phyloP scores from a whole-genome alignment of 768 basidiomycete genomes.

The Pulveroboletus frians region DNA sequence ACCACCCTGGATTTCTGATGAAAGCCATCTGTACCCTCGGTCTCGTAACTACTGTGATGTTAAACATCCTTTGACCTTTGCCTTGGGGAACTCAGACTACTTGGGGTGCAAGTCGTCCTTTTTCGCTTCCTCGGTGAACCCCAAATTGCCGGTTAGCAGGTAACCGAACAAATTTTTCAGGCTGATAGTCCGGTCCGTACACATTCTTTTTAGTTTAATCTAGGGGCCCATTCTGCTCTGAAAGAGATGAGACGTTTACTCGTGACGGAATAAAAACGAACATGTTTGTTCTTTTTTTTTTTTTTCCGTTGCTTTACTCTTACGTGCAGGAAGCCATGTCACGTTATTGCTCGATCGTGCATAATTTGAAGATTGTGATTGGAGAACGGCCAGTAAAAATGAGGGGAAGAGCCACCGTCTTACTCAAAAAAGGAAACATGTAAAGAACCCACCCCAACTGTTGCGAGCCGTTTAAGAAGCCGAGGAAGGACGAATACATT shows the following conservation, averaged over 20 bases:
- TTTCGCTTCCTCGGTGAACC: conserved; percentile 1
- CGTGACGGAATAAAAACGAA: too few species aligned
- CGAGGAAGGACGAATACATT: background rate
- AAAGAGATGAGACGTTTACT: conserved; percentile 1
- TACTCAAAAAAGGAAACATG: too few species aligned
- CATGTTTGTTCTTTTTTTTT: too few species aligned
- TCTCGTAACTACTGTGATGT: conserved; percentile 14
- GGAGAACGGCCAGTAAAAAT: too few species aligned
- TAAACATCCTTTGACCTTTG: background rate
- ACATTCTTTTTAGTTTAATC: background rate
- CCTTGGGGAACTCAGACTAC: background rate
- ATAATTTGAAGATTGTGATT: too few species aligned
- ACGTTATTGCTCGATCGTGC: too few species aligned
- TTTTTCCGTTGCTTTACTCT: too few species aligned
- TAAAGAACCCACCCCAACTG: too few species aligned
- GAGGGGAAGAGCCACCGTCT: too few species aligned
- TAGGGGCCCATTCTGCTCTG: conserved; percentile 9
- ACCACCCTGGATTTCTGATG: background rate
- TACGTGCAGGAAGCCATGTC: too few species aligned
- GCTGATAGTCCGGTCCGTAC: too few species aligned
- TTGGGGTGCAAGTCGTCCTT: background rate
- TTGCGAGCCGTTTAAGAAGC: too few species aligned
- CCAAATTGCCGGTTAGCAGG: background rate
- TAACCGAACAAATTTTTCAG: background rate
- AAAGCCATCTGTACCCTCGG: background rate